Base-by-base conservation (phyloP, 2,329 filamentous ascomycete species). In the Apiospora saccharicola region DNA sequence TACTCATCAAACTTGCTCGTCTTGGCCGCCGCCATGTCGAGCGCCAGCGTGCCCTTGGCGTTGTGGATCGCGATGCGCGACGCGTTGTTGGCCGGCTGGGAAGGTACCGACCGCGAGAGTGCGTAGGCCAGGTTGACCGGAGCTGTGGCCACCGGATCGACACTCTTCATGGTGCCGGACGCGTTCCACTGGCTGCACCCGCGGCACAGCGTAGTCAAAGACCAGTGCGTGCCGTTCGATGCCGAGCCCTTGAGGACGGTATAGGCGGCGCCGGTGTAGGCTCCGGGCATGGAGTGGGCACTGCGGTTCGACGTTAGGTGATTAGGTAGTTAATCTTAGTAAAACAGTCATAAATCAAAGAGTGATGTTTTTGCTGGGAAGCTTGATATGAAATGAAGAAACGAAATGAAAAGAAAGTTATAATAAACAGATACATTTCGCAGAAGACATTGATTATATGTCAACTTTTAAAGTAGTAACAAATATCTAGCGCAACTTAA, bases 141-240 rank as follows among this genome's bases (percentile, higher is more conserved):
- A 14, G 24, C 24, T 30, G 46, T 19, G 16, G 43, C 43, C 13
- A 24, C 46, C 19, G 68, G 68, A 30, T 51, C 46, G 22, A 69
- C 46, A 8, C 24, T 19, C 19, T 24, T 6, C 19, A 34, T 4
- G 6, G 19, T 26, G 46, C 12, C 68, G 7, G 44, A 26, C 2
- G 8, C 64, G 44, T 26, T 24, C 80, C 81, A 84, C 1, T 76
- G 73, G 72, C 81, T 84, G 74, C 82, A 82, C 47, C 83, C 83
- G 71, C 79, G 78, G 78, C 82, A 83, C 24, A 84, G 77, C 19
- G 79, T 79, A 30, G 78, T 83, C 71, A 84, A 73, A 2, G 79
- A 81, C 83, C 83, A 85, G 77, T 85, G 83, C 14, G 83, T 85
- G 46, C 75, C 78, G 73, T 85, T 84, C 73, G 78, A 75, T 0